These are phyloP conservation scores for Plasmodium malariae DNA, from an alignment of 169 alveolate genomes.

Conservation along the genomic window DNA sequence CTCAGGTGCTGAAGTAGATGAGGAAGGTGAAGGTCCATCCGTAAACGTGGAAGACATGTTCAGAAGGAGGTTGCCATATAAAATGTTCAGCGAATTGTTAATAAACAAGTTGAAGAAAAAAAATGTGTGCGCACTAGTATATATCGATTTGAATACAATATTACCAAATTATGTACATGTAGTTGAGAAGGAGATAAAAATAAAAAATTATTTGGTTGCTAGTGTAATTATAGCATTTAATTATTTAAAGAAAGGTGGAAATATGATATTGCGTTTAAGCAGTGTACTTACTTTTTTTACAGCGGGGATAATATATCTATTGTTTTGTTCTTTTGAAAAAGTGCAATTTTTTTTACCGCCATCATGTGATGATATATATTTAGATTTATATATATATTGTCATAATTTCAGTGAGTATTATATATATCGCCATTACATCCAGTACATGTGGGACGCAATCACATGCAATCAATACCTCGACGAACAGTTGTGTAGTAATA, in stretches of 20 bases:
- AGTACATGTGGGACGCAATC: slow-evolving; percentile 64
- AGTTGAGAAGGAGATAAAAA: slow-evolving; percentile 57
- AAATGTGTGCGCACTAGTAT: slow-evolving; percentile 30
- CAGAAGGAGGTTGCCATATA: slow-evolving; percentile 33
- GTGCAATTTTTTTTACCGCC: slow-evolving; percentile 64
- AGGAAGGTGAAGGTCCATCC: background rate
- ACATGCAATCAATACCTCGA: slow-evolving; percentile 67
- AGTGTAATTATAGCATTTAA: slow-evolving; percentile 70
- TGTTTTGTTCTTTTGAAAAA: slow-evolving; percentile 61
- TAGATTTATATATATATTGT: slow-evolving; percentile 59
- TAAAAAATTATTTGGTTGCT: slow-evolving; percentile 45
- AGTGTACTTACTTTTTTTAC: slow-evolving; percentile 67
- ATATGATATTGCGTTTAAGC: slow-evolving; percentile 58
- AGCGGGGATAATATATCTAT: slow-evolving; percentile 62
- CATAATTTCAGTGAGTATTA: slow-evolving; percentile 45
- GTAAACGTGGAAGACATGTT: slow-evolving; percentile 22
- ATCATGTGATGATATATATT: slow-evolving; percentile 65
- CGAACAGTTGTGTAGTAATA: background rate
- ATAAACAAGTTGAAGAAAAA: slow-evolving; percentile 11
- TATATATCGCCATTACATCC: slow-evolving; percentile 69
- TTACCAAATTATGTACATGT: slow-evolving; percentile 61
- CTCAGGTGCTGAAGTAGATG: background rate
- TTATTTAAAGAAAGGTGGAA: slow-evolving; percentile 53
- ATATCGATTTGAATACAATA: slow-evolving; percentile 37
- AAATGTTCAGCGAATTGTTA: slow-evolving; percentile 49